Base-by-base conservation (phyloP, 2,329 filamentous ascomycete genomes). In the Talaromyces pinophilus region DNA sequence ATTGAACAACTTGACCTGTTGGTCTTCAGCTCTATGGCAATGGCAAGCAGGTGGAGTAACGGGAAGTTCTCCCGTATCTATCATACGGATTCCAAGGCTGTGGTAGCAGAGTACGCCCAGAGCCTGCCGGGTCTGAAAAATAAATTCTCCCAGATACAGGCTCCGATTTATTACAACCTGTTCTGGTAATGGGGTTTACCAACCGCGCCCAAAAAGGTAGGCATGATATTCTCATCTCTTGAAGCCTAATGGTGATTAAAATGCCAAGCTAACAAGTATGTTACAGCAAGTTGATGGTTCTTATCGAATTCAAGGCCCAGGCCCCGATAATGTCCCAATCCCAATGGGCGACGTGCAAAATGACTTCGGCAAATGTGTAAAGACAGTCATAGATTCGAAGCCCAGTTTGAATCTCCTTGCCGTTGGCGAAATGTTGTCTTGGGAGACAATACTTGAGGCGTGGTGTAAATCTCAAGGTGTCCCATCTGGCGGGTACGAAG, bases 71-170 rank as follows among this genome's bases (percentile, higher is more conserved):
- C 28, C 13, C 38, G 57, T n/a, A 17, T 64, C n/a, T 64, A 50
- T 40, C 62, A 64, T 17, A 64, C 59, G 54, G 62, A 64, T 46
- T 64, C 62, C 33, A 59, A 64, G 22, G 62, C 62, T 3, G 7
- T 64, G 15, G 52, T 30, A 7, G 62, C 22, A 30, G 42, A 59
- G 3, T 64, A 64, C 11, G 54, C 62, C 1, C 28, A 64, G 6
- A 38, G 25, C 25, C 30, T 59, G 3, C 54, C 62, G 8, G 30
- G 42, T 28, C 22, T 64, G 2, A 59, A 59, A 11, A 15, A 19
- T 7, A 64, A 52, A n/a, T 64, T 64, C 22, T 64, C 62, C n/a
- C 62, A 64, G 30, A 64, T 64, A 13, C 62, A 64, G 33, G 62
- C 62, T 8, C 62, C 54, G 5, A 64, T 64, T 17, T 64, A 64